Percentiles rank a stretch among this genome's conserved stretches.
Evolutionary conservation across 257 asterid species (phyloP).

Genomic region (Solanum arcanum): DNA sequence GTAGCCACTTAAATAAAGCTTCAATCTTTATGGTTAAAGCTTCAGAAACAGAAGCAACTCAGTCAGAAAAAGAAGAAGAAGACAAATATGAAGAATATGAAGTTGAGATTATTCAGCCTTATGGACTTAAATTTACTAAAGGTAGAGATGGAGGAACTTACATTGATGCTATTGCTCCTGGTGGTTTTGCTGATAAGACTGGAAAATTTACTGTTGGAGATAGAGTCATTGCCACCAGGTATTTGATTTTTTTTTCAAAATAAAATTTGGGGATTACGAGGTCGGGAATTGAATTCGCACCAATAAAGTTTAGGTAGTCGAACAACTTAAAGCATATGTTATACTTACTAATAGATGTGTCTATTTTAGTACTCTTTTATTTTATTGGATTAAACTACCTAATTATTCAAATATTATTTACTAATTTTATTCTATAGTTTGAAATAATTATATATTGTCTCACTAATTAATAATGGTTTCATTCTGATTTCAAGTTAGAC

Average conservation of each 20-base stretch:
- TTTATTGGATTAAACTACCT: neutral
- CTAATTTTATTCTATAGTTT: too few relatives aligned
- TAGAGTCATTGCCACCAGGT: constrained; percentile 91
- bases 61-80: constrained; percentile 6
- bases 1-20: constrained; percentile 6
- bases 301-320: neutral
- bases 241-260: neutral
- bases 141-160: constrained; percentile 96
- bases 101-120: constrained; percentile 71
- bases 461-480: too few relatives aligned
- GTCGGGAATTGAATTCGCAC: too few relatives aligned
- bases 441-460: too few relatives aligned
- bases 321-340: neutral
- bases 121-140: constrained; percentile 62
- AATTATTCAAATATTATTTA: too few relatives aligned
- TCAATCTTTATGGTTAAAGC: constrained; percentile 24
- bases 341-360: neutral
- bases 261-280: neutral
- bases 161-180: constrained; percentile 87
- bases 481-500: neutral
- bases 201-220: constrained; percentile 84
- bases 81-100: constrained; percentile 57
- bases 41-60: constrained; percentile 29
- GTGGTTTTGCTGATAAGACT: constrained; percentile 64
- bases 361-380: neutral